Evolutionary conservation across 1,284 basidiomycete species (phyloP).

Genomic region (Irpex rosettiformis): DNA sequence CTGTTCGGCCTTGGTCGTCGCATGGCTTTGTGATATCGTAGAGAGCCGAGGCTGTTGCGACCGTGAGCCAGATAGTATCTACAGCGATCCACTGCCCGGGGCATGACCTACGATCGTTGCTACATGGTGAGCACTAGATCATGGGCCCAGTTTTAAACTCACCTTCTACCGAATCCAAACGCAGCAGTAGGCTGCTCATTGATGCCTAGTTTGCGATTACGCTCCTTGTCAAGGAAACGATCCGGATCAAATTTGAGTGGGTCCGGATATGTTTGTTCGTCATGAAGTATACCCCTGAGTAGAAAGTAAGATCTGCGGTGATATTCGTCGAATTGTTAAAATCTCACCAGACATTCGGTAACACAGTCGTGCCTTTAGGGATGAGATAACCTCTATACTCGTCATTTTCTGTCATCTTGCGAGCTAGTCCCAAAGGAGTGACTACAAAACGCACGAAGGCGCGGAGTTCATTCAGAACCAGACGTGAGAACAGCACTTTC

Average conservation of each 20-base stretch:
- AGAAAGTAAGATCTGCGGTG: neutral
- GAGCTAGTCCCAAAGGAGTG: constrained; percentile 21
- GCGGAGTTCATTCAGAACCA: neutral
- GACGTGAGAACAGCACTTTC: neutral
- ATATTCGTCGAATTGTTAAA: neutral
- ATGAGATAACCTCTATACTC: constrained; percentile 19
- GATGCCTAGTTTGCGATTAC: constrained; percentile 24
- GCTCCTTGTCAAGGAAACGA: constrained; percentile 19
- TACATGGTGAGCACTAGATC: neutral
- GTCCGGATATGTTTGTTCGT: constrained; percentile 25
- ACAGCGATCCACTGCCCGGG: constrained; percentile 30
- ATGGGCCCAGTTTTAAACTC: neutral
- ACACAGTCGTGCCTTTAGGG: constrained; percentile 19
- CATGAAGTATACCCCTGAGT: constrained; percentile 26
- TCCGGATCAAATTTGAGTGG: constrained; percentile 24
- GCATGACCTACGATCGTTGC: constrained; percentile 21
- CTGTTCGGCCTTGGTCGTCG: constrained; percentile 22
- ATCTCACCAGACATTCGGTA: constrained; percentile 21
- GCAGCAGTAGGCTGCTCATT: constrained; percentile 29
- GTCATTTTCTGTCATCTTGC: constrained; percentile 19
- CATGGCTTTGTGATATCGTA: constrained; percentile 26
- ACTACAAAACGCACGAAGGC: constrained; percentile 8
- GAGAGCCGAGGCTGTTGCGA: constrained; percentile 26
- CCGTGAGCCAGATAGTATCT: constrained; percentile 27
- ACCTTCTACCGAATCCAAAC: constrained; percentile 35